These are phyloP conservation scores for Ceratocystiopsis minuta DNA, from an alignment of 2,329 filamentous ascomycete species.

Conservation along the genomic window DNA sequence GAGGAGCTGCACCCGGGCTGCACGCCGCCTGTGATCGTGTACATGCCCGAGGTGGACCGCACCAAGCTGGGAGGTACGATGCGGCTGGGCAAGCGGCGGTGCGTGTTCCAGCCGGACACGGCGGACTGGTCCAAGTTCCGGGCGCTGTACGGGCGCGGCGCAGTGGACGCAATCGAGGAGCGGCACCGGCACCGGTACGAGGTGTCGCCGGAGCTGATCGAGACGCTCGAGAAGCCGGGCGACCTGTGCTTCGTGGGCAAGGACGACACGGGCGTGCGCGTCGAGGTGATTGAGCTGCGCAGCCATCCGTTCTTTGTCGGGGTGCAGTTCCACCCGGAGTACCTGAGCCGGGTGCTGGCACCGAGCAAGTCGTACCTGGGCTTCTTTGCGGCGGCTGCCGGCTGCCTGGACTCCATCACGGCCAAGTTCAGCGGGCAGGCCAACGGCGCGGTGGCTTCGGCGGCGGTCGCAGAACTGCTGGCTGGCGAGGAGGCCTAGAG, in stretches of 20 bases:
- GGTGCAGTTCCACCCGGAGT: slow-evolving; percentile 83
- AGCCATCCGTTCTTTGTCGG: slow-evolving; percentile 58
- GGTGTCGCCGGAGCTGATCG: slow-evolving; percentile 55
- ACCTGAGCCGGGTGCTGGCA: slow-evolving; percentile 54
- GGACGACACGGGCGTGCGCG: slow-evolving; percentile 53
- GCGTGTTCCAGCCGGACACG: slow-evolving; percentile 48
- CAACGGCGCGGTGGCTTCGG: background rate
- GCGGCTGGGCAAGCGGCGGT: slow-evolving; percentile 54
- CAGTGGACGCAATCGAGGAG: slow-evolving; percentile 34
- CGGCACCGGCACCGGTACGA: slow-evolving; percentile 68
- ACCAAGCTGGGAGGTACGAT: slow-evolving; percentile 63
- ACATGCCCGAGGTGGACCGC: slow-evolving; percentile 59
- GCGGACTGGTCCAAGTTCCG: slow-evolving; percentile 54
- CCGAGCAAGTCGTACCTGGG: slow-evolving; percentile 66
- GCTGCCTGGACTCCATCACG: slow-evolving; percentile 35
- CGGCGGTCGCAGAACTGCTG: too few relatives aligned
- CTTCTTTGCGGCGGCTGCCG: slow-evolving; percentile 63
- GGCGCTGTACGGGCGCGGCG: slow-evolving; percentile 42
- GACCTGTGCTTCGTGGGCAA: slow-evolving; percentile 52
- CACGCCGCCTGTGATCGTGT: slow-evolving; percentile 59
- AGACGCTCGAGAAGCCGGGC: slow-evolving; percentile 40
- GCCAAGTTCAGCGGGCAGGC: slow-evolving; percentile 11
- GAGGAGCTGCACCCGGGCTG: slow-evolving; percentile 38
- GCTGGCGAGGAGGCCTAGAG: too few relatives aligned
- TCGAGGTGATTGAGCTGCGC: slow-evolving; percentile 61